A percentile compares a stretch with the other conserved stretches of the same genome.
Evolutionary conservation across 1,139 yeast genomes (phyloP).

Genomic region (Hansenula sp.): DNA sequence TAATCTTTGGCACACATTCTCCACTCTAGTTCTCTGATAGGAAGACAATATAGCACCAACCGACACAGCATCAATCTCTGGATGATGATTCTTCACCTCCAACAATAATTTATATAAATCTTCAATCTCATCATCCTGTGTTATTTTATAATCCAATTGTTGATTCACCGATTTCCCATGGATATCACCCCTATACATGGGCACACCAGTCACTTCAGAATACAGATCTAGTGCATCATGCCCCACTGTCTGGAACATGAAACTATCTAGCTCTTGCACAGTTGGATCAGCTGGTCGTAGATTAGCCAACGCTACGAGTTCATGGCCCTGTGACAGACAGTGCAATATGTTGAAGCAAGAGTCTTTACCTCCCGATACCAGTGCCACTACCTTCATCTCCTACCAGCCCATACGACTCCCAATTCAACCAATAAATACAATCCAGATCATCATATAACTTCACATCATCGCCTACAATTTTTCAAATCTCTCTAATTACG

Average conservation of each 20-base stretch:
- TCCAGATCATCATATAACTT: too few species aligned
- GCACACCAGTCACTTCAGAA: slow-evolving; percentile 68
- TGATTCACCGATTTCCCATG: slow-evolving; percentile 60
- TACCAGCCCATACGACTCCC: background rate
- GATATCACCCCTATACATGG: slow-evolving; percentile 71
- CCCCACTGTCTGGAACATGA: slow-evolving; percentile 99
- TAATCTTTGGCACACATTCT: slow-evolving; percentile 75
- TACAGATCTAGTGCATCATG: slow-evolving; percentile 70
- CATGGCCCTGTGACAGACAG: slow-evolving; percentile 79
- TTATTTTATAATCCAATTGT: slow-evolving; percentile 59
- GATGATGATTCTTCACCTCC: slow-evolving; percentile 47
- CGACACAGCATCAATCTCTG: slow-evolving; percentile 80
- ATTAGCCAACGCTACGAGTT: slow-evolving; percentile 79
- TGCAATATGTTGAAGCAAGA: slow-evolving; percentile 87
- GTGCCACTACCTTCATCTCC: slow-evolving; percentile 82
- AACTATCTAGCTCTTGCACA: slow-evolving; percentile 77
- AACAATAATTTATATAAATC: slow-evolving; percentile 56
- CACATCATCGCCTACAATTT: too few species aligned
- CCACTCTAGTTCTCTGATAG: slow-evolving; percentile 90
- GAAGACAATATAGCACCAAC: slow-evolving; percentile 95
- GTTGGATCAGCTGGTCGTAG: slow-evolving; percentile 53
- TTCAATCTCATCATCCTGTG: slow-evolving; percentile 80
- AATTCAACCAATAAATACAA: too few species aligned
- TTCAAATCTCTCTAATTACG: too few species aligned
- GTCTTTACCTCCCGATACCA: slow-evolving; percentile 95